A percentile compares a stretch with the other conserved stretches of the same genome.
phyloP scores from a whole-genome alignment of 192 early-diverging fungal genomes.

The Backusella mclennaniae region DNA sequence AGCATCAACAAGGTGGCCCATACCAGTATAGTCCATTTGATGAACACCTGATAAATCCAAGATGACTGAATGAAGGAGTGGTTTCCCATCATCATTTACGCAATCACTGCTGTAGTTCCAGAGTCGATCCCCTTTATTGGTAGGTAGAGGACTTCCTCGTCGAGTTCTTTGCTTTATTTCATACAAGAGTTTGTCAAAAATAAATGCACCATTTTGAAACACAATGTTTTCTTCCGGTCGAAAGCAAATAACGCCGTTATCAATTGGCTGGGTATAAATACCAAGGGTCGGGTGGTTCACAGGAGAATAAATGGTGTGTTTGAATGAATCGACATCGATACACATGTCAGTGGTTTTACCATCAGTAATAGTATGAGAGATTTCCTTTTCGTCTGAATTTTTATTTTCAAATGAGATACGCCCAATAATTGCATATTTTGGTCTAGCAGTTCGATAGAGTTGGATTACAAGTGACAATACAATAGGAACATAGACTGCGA shows the following conservation, averaged over 20 bases:
- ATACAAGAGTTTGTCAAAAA: slow-evolving; percentile 53
- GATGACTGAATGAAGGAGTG: slow-evolving; percentile 66
- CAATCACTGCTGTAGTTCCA: slow-evolving; percentile 39
- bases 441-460: slow-evolving; percentile 80
- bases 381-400: neutral
- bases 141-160: slow-evolving; percentile 14
- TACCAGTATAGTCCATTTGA: slow-evolving; percentile 75
- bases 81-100: slow-evolving; percentile 40
- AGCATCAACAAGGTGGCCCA: slow-evolving; percentile 69
- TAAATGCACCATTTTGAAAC: slow-evolving; percentile 67
- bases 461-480: slow-evolving; percentile 70
- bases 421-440: slow-evolving; percentile 52
- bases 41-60: slow-evolving; percentile 83
- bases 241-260: slow-evolving; percentile 73
- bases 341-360: neutral
- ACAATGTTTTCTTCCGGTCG: slow-evolving; percentile 60
- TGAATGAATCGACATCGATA: neutral
- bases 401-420: slow-evolving; percentile 24
- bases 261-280: slow-evolving; percentile 1
- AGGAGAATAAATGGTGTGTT: slow-evolving; percentile 24
- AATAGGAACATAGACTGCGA: slow-evolving; percentile 80
- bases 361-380: neutral
- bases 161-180: slow-evolving; percentile 26
- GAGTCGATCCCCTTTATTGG: slow-evolving; percentile 2
- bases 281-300: slow-evolving; percentile 14